These are phyloP conservation scores for Inga leiocalycina DNA, from an alignment of 306 rosid species.

Conservation along the genomic window DNA sequence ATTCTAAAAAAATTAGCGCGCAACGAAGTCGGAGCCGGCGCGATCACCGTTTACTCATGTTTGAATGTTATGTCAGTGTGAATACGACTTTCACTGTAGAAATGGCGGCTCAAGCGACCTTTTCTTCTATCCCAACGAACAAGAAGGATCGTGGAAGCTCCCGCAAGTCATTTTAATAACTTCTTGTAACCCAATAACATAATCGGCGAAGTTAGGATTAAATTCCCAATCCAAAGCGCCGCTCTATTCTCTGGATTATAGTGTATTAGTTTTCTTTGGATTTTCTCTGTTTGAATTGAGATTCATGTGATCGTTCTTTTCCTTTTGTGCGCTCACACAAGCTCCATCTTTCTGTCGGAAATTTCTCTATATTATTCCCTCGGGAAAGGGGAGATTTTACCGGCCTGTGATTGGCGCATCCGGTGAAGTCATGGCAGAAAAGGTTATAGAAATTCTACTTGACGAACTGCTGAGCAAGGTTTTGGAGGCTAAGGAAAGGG, in stretches of 20 bases:
- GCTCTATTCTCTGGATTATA: neutral
- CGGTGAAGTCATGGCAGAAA: slow-evolving; percentile 29
- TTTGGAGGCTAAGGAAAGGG: slow-evolving; percentile 21
- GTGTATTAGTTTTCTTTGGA: neutral
- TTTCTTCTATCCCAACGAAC: no score
- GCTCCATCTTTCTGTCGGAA: neutral
- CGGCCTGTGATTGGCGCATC: neutral
- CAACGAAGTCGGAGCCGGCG: neutral
- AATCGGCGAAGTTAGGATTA: neutral
- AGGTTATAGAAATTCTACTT: slow-evolving; percentile 33
- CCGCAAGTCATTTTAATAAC: neutral
- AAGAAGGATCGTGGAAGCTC: neutral
- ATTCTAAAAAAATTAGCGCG: neutral
- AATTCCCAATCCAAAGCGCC: neutral
- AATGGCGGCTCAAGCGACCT: neutral
- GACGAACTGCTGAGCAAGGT: slow-evolving; percentile 28
- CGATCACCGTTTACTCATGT: neutral
- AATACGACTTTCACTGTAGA: neutral
- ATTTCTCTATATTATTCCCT: neutral
- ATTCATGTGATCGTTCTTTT: neutral
- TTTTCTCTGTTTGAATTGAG: neutral
- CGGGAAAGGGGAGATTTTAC: neutral
- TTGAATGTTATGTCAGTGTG: neutral
- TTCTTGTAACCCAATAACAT: neutral
- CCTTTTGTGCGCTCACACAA: neutral